Base-by-base conservation (phyloP, 108 stramenopile genomes). In the Cyclotella sp. region DNA sequence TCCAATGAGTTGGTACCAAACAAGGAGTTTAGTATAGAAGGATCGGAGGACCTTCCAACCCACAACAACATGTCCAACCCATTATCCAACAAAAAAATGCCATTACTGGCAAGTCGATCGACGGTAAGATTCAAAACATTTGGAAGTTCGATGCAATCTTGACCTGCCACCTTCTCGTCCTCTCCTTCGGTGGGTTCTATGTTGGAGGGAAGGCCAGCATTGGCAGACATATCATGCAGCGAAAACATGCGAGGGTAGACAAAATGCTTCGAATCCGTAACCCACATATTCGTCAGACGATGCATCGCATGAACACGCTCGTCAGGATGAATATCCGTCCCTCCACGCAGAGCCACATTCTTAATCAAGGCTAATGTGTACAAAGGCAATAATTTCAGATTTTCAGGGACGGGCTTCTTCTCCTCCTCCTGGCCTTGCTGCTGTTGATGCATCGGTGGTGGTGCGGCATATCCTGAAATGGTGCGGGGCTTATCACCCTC, bases 311-410 rank as follows among this genome's bases (percentile, higher is more conserved):
- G 89, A 15, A 93, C 83, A 52, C 99, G 87, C 76, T 98, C 96
- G 79, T 99, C 99, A 15, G 97, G 91, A 73, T 95, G 96, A 27
- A 98, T 88, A 76, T 98, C 98, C 3, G 90, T 90, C 21, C 98
- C 98, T 64, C 99, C 99, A 29, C 99, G 87, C 72, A 98, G 97
- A 9, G 95, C 96, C 26, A 96, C 90, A 85, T 91, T 95, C 85
- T 99, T 99, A 89, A 95, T 95, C 78, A 97, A 80, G 10, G 95
- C 95, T 84, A 99, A 83, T 49, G 92, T 93, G 84, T 98, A 99
- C 40, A 99, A 86, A 14, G 99, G 99, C 43, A 98, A 85, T 11
- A 98, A 89, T 57, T 90, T 75, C 53, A 98, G 76, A 44, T 82
- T 82, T 46, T 89, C 88, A 0, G 97, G 96, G 43, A 95, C 84